phyloP scores from a whole-genome alignment of 441 rosid genomes.

The Manihot esculenta region DNA sequence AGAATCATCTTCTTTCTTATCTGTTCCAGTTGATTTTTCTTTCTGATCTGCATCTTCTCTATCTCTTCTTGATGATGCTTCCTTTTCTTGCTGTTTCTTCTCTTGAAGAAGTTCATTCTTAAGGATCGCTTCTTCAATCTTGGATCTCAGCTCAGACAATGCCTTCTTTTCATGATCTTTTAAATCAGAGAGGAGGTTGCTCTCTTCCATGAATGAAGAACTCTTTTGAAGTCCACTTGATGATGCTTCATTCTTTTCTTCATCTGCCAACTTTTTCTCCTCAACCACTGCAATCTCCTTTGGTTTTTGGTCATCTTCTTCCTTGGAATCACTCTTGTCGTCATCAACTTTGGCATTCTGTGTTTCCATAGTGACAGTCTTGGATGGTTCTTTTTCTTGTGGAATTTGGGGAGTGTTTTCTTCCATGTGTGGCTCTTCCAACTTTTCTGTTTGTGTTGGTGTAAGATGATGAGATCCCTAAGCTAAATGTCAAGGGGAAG shows the following conservation, averaged over 20 bases:
- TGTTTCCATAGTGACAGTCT: neutral
- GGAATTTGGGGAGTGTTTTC: neutral
- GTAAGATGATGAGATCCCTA: neutral
- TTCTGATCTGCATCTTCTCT: constrained; percentile 6
- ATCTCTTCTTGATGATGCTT: neutral
- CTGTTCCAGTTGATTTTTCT: neutral
- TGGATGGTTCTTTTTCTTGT: neutral
- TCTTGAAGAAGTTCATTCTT: constrained; percentile 29
- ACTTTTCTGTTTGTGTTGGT: neutral
- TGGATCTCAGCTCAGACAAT: constrained; percentile 37
- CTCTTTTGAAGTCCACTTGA: constrained; percentile 24
- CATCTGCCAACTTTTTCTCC: constrained; percentile 11
- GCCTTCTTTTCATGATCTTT: constrained; percentile 48
- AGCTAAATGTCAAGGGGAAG: neutral
- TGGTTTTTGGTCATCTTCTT: neutral
- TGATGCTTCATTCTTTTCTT: constrained; percentile 12
- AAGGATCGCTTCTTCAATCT: constrained; percentile 47
- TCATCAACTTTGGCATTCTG: neutral
- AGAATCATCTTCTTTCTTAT: neutral
- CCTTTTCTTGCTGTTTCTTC: constrained; percentile 7
- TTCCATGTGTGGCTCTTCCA: constrained; percentile 5
- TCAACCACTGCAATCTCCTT: constrained; percentile 9
- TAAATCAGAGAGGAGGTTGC: constrained; percentile 34
- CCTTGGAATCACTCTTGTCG: neutral
- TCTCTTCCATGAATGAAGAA: constrained; percentile 39